Evolutionary conservation across 139 green algal genomes (phyloP).

Genomic region (Helicosporidium sp.): DNA sequence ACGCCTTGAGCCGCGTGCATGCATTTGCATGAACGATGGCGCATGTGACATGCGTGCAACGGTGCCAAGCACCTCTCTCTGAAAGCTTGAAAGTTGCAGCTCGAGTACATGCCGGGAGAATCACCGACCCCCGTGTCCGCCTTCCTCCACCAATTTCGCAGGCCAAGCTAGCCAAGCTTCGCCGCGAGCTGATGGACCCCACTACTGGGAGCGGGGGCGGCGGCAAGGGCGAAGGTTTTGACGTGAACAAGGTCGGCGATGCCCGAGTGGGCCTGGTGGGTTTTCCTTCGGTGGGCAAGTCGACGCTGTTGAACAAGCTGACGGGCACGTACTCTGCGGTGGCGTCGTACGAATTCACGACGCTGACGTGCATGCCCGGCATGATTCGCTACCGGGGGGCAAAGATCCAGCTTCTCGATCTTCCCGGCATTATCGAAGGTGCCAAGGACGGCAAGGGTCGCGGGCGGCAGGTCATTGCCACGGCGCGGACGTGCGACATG

Average conservation of each 20-base stretch:
- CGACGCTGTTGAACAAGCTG: constrained; percentile 91
- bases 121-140: too few species aligned
- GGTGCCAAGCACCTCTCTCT: neutral
- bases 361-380: constrained; percentile 85
- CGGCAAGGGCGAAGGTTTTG: constrained; percentile 74
- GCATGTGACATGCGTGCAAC: neutral
- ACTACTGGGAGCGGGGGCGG: constrained; percentile 38
- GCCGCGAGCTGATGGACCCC: constrained; percentile 79
- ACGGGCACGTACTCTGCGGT: constrained; percentile 89
- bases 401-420: constrained; percentile 85
- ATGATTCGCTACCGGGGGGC: constrained; percentile 74
- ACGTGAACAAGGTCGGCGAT: constrained; percentile 95
- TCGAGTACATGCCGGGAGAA: too few species aligned
- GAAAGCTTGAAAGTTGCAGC: neutral
- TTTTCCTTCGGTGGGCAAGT: constrained; percentile 97
- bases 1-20: too few species aligned
- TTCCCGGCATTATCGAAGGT: constrained; percentile 96
- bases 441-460: constrained; percentile 88
- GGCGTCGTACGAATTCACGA: constrained; percentile 74
- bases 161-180: constrained; percentile 95
- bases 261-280: constrained; percentile 78
- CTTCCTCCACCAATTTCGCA: too few species aligned
- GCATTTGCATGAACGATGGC: neutral
- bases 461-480: constrained; percentile 82
- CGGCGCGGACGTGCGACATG: constrained; percentile 87